Conservation (phyloP, 306 rosid genomes). For the Acmispon strigosus region DNA sequence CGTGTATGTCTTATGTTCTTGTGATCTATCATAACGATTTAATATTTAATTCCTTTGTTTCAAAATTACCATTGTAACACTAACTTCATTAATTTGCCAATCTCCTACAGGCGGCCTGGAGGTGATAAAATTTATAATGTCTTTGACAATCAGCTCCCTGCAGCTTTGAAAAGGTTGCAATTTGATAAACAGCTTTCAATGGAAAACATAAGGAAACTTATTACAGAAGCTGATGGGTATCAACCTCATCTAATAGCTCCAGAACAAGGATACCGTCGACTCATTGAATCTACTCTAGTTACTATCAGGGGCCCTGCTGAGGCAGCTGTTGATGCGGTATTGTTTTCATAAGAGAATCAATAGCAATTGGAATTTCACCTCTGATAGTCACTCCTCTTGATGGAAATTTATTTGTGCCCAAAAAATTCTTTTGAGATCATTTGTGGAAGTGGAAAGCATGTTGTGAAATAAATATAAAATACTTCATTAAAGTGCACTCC, state of each 20-base stretch:
- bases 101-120: constrained; percentile 68
- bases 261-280: constrained; percentile 94
- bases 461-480: constrained; percentile 5
- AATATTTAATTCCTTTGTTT: neutral
- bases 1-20: constrained; percentile 48
- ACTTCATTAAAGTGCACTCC: neutral
- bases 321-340: constrained; percentile 92
- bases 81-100: constrained; percentile 7
- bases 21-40: neutral
- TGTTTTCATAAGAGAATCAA: constrained; percentile 14
- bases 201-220: constrained; percentile 87
- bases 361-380: neutral
- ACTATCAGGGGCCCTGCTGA: constrained; percentile 94
- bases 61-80: neutral
- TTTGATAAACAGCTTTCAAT: constrained; percentile 91
- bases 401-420: neutral
- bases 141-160: constrained; percentile 94
- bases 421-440: neutral
- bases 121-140: constrained; percentile 88
- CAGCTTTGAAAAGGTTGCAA: constrained; percentile 82
- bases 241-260: constrained; percentile 98
- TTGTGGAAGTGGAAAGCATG: neutral
- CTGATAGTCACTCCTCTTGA: too few relatives aligned
- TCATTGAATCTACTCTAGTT: constrained; percentile 71
- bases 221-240: constrained; percentile 96